Evolutionary conservation across 768 basidiomycete genomes (phyloP).

Genomic region (Dictyophora rubrovolvata): DNA sequence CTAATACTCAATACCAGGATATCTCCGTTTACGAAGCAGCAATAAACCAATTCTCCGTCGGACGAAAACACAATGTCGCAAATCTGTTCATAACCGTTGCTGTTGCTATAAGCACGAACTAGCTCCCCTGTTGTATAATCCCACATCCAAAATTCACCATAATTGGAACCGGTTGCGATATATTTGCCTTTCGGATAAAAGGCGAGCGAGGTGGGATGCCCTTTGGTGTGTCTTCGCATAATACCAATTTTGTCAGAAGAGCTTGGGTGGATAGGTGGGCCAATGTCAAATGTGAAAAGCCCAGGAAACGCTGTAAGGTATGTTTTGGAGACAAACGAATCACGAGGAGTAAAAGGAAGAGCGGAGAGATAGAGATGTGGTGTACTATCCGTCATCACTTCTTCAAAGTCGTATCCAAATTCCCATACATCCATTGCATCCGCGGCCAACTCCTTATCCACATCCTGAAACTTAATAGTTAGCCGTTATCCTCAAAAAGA

Average conservation of each 20-base stretch:
- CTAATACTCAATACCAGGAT: no score
- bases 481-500: neutral
- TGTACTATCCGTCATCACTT: constrained; percentile 25
- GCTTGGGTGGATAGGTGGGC: no score
- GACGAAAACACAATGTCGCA: no score
- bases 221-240: neutral
- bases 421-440: constrained; percentile 16
- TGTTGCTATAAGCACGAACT: no score
- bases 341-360: constrained; percentile 24
- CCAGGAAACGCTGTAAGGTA: constrained; percentile 12
- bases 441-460: constrained; percentile 2
- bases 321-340: constrained; percentile 15
- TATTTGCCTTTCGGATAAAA: no score
- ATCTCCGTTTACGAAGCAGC: no score
- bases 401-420: constrained; percentile 24
- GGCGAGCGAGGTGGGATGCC: neutral
- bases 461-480: constrained; percentile 1
- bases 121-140: no score
- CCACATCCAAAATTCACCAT: constrained; percentile 7
- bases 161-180: constrained; percentile 18
- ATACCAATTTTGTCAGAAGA: constrained; percentile 4
- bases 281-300: constrained; percentile 7
- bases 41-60: no score
- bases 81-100: no score
- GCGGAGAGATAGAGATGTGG: no score